Evolutionary conservation across 2,329 filamentous ascomycete species (phyloP).

Genomic region (Colletotrichum sp.): DNA sequence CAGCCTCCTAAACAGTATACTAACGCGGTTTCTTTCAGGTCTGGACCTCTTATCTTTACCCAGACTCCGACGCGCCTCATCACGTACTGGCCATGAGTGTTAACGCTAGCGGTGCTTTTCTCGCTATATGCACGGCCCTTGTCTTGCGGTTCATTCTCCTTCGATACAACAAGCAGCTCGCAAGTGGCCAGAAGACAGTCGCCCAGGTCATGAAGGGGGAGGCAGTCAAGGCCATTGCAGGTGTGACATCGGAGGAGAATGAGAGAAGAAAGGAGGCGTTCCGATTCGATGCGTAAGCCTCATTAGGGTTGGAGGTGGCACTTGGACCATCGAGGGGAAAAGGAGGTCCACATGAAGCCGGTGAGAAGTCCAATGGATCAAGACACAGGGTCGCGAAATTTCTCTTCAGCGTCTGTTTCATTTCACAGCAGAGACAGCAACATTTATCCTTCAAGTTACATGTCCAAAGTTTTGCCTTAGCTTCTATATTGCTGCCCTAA

Average conservation of each 20-base stretch:
- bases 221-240: neutral
- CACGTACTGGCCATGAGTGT: neutral
- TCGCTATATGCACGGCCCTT: neutral
- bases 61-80: neutral
- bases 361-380: neutral
- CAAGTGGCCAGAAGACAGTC: neutral
- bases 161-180: neutral
- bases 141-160: neutral
- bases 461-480: neutral
- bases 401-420: neutral
- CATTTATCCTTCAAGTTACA: neutral
- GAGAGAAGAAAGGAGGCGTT: neutral
- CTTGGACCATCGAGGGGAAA: neutral
- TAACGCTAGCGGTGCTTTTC: neutral
- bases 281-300: neutral
- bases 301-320: neutral
- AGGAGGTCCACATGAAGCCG: neutral
- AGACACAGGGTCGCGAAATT: neutral
- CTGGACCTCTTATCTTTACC: neutral
- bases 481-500: neutral
- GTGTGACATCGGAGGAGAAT: neutral
- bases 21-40: neutral
- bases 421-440: neutral
- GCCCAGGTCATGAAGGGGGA: neutral
- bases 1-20: neutral